phyloP scores from a whole-genome alignment of 2,329 filamentous ascomycete genomes.

The Fusarium sp. region DNA sequence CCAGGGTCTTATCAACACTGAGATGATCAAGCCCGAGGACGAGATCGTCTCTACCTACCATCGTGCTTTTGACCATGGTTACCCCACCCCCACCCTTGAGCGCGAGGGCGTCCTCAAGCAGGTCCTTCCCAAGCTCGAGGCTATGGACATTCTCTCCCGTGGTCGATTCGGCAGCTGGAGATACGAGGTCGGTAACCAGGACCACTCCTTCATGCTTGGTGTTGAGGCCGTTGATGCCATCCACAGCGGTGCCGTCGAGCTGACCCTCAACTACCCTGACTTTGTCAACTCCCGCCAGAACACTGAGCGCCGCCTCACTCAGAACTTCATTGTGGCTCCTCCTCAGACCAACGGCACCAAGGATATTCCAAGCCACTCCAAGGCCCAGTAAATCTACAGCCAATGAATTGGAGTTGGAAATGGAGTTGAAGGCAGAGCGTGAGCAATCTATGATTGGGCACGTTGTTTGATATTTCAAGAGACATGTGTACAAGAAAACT shows the following conservation, averaged over 20 bases:
- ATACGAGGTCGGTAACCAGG: constrained; percentile 97
- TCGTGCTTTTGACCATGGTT: constrained; percentile 97
- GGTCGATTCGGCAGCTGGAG: constrained; percentile 98
- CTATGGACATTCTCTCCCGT: constrained; percentile 91
- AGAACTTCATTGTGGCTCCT: constrained; percentile 56
- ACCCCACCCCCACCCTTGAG: constrained; percentile 94
- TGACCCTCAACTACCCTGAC: constrained; percentile 96
- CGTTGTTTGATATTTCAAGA: constrained; percentile 40
- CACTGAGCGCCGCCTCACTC: constrained; percentile 58
- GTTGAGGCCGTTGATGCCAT: constrained; percentile 94
- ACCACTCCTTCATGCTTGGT: constrained; percentile 97
- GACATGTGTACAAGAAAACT: constrained; percentile 41
- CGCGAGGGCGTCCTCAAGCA: constrained; percentile 94
- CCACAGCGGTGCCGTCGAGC: constrained; percentile 87
- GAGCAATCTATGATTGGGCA: constrained; percentile 35
- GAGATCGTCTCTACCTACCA: constrained; percentile 99
- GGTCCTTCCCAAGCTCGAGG: constrained; percentile 92
- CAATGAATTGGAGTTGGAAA: constrained; percentile 44
- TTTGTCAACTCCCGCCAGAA: constrained; percentile 87
- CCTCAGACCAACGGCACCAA: constrained; percentile 52
- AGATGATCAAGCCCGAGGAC: constrained; percentile 90
- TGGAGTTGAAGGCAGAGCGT: constrained; percentile 15
- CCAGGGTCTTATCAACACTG: constrained; percentile 96
- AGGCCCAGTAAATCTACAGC: constrained; percentile 45
- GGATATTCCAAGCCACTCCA: constrained; percentile 55